These are phyloP conservation scores for Neospora caninum DNA, from an alignment of 169 alveolate genomes.

Conservation along the genomic window DNA sequence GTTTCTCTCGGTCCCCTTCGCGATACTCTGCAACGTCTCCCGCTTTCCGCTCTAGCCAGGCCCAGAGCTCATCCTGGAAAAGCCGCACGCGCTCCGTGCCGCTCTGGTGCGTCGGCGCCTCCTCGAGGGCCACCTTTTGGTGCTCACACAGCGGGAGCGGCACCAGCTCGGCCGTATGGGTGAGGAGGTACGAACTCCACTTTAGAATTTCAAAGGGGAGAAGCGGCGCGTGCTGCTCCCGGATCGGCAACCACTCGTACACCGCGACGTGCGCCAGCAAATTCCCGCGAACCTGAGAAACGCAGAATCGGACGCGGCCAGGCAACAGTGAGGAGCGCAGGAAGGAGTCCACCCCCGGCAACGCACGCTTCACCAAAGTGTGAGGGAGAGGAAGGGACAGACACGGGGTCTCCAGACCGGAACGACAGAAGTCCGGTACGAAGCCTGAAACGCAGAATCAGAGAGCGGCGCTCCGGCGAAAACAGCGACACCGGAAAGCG, in stretches of 20 bases:
- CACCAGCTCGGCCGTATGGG: conserved; percentile 61
- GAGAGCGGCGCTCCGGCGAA: too few species aligned
- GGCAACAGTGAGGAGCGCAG: neutral
- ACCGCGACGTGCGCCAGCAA: conserved; percentile 45
- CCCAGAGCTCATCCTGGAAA: conserved; percentile 68
- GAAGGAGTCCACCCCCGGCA: too few species aligned
- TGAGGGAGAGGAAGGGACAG: too few species aligned
- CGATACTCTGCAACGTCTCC: conserved; percentile 66
- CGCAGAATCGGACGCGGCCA: neutral
- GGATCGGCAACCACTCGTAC: conserved; percentile 53
- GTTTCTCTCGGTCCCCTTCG: conserved; percentile 54
- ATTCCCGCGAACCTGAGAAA: conserved; percentile 29
- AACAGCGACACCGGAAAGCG: too few species aligned
- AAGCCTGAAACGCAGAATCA: too few species aligned
- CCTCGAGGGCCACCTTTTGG: conserved; percentile 65
- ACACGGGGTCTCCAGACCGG: too few species aligned
- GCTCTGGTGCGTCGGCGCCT: conserved; percentile 74
- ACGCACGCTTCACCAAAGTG: too few species aligned
- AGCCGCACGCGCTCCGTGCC: conserved; percentile 66
- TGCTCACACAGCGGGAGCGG: conserved; percentile 67
- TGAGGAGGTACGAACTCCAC: conserved; percentile 81
- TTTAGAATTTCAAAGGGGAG: conserved; percentile 83
- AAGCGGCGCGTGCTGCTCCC: conserved; percentile 74
- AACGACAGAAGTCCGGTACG: too few species aligned
- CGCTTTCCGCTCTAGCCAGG: conserved; percentile 57